These are phyloP conservation scores for Diaporthe vexans DNA, from an alignment of 2,329 filamentous ascomycete species.

Conservation along the genomic window DNA sequence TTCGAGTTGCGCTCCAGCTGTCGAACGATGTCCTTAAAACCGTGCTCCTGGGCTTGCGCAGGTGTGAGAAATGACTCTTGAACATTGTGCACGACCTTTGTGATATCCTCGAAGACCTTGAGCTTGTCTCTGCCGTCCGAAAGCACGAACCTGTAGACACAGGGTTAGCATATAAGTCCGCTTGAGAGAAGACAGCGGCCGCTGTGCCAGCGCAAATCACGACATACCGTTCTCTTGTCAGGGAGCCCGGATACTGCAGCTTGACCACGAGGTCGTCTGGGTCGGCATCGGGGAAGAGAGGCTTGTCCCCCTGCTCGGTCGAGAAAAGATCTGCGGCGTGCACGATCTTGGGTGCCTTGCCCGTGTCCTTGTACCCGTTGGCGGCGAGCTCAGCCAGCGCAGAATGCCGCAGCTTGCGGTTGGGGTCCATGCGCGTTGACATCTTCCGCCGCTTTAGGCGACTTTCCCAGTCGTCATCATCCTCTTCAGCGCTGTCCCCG, in stretches of 20 bases:
- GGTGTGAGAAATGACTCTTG: conserved; percentile 83
- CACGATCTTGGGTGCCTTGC: conserved; percentile 63
- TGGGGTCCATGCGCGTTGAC: conserved; percentile 57
- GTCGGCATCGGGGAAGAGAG: conserved; percentile 60
- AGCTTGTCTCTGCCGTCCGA: conserved; percentile 85
- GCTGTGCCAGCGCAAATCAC: neutral
- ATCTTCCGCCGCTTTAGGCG: conserved; percentile 63
- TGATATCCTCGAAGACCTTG: conserved; percentile 81
- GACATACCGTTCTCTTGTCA: conserved; percentile 50
- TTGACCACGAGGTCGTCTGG: conserved; percentile 72
- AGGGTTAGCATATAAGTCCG: conserved; percentile 35
- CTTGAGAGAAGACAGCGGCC: neutral
- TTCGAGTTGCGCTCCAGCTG: conserved; percentile 81
- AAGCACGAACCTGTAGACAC: conserved; percentile 73
- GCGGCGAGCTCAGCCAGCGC: conserved; percentile 42
- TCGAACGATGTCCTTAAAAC: conserved; percentile 81
- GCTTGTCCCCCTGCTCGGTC: conserved; percentile 64
- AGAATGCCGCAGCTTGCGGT: conserved; percentile 62
- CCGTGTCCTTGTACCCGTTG: conserved; percentile 48
- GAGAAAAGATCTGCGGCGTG: conserved; percentile 72
- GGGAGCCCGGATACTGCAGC: conserved; percentile 85
- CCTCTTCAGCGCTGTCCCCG: conserved; percentile 64
- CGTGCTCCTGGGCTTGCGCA: conserved; percentile 67
- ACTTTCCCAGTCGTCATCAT: conserved; percentile 65
- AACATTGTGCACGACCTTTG: conserved; percentile 77